phyloP scores from a whole-genome alignment of 306 rosid species.

The Malus fusca region DNA sequence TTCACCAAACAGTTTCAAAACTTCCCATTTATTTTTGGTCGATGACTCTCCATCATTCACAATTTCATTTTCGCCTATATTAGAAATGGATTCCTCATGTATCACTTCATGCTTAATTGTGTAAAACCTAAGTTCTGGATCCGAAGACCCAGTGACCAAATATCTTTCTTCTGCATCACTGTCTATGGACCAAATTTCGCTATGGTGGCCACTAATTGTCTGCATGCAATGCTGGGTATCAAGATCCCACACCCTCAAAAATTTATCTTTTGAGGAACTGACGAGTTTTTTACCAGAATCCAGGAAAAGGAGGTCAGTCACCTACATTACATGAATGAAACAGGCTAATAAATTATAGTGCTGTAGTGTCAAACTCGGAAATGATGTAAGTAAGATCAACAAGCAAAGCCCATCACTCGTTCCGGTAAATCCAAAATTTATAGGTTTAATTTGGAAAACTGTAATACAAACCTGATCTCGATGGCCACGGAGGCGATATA shows the following conservation, averaged over 20 bases:
- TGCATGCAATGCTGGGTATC: constrained; percentile 98
- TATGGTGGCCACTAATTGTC: constrained; percentile 86
- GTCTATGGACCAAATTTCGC: constrained; percentile 92
- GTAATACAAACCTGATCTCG: constrained; percentile 59
- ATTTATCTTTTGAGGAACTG: constrained; percentile 87
- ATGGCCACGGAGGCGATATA: constrained; percentile 89
- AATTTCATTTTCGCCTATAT: constrained; percentile 19
- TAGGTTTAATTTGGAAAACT: neutral
- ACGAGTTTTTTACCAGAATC: constrained; percentile 71
- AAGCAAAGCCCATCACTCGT: neutral
- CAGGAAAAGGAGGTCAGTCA: constrained; percentile 75
- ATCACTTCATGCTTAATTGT: constrained; percentile 41
- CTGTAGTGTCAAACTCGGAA: neutral
- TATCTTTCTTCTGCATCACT: constrained; percentile 64
- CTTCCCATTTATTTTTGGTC: constrained; percentile 57
- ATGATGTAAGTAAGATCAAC: neutral
- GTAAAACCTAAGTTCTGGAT: constrained; percentile 77
- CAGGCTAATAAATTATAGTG: neutral
- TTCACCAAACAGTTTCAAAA: constrained; percentile 79
- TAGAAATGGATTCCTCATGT: constrained; percentile 25
- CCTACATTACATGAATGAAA: constrained; percentile 41
- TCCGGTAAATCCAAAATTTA: neutral
- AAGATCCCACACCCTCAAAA: constrained; percentile 94
- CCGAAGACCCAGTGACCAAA: constrained; percentile 86
- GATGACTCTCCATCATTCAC: constrained; percentile 33